Evolutionary conservation across 1,284 basidiomycete genomes (phyloP), one percentile per base, ranked within the genome.

Genomic region (Irpex sp.): DNA sequence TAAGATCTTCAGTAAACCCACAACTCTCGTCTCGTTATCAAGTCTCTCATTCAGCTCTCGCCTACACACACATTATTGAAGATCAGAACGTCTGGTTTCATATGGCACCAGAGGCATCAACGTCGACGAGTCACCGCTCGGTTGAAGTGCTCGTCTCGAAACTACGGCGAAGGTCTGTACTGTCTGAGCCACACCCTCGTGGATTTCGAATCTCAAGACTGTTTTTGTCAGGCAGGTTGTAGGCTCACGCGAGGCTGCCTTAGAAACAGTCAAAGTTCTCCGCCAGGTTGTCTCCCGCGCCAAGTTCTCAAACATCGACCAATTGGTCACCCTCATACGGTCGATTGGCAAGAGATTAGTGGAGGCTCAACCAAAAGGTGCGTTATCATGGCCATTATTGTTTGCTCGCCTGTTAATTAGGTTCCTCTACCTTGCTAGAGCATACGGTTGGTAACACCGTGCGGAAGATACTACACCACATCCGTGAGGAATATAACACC

Each of bases 391-490:
- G 0, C 4, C 7, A 15, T 65, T 37, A 13, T 52, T 8, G 11
- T 38, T 40, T 36, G n/a, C 13, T 34, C 55, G 54, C 54, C n/a
- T 31, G 49, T 58, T 8, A 51, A 60, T 47, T 47, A 47, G 31
- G 31, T 34, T 34, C 1, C 31, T 34, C n/a, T 47, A n/a, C 13
- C n/a, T 2, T 13, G n/a, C n/a, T 70, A 96, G 97, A 99, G 74
- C 91, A 96, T 71, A 92, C 94, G 52, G 91, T 97, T 49, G 95
- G 94, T 11, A 98, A 98, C 74, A 97, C 96, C 37, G 91, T 97
- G 55, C 86, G 96, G 40, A 91, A 95, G 69, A 88, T 98, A 47
- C 81, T 97, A 38, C 94, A 96, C 72, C 91, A 97, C 71, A 90
- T 98, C 65, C 85, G 94, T 58, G 97, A 99, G 77, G 97, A 99